Evolutionary conservation across 2,329 filamentous ascomycete genomes (phyloP), one percentile per base, ranked within the genome.

Genomic region (Talaromyces atroroseus): DNA sequence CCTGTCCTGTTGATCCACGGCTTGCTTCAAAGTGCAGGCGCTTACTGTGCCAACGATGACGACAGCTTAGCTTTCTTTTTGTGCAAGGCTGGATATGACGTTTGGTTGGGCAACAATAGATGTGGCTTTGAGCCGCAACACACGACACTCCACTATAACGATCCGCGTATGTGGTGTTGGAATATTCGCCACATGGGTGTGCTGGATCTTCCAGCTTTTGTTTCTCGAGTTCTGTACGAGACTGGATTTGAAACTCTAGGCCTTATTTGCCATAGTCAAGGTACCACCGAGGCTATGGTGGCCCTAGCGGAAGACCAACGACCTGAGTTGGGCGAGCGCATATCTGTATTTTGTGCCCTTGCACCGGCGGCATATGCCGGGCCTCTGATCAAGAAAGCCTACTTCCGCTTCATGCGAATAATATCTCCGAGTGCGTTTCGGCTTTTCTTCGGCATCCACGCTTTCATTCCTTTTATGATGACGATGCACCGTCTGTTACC

Each of bases 111-210:
- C 4, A 95, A 96, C 74, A 96, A 96, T 68, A 82, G 92, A 20
- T 95, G 91, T 67, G 92, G 92, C 1, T 90, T 94, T 71, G 77
- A 82, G 0, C 92, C 92, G 0, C 82, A 85, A 61, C 92, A 97
- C 67, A 82, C 80, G 2, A 73, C 86, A 21, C 80, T 96, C 40
- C 74, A 82, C 2, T 85, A 88, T 62, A 76, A 76, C 2, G 92
- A 97, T 66, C 92, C 92, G 1, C 83, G 91, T 29, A 95, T 96
- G 89, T 96, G 92, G 92, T 85, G 86, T 42, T 97, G 92, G 92
- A 95, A 95, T 62, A 95, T 96, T 55, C 84, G 89, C 0, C 90
- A 96, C 66, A 95, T 96, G 88, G 92, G 91, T 3, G 86, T 92
- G 1, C 84, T 95, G 67, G 92, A 97, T 68, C 80, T 97, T 2